Conservation (phyloP, 2,329 filamentous ascomycete species). For the Blumeria hordei region DNA sequence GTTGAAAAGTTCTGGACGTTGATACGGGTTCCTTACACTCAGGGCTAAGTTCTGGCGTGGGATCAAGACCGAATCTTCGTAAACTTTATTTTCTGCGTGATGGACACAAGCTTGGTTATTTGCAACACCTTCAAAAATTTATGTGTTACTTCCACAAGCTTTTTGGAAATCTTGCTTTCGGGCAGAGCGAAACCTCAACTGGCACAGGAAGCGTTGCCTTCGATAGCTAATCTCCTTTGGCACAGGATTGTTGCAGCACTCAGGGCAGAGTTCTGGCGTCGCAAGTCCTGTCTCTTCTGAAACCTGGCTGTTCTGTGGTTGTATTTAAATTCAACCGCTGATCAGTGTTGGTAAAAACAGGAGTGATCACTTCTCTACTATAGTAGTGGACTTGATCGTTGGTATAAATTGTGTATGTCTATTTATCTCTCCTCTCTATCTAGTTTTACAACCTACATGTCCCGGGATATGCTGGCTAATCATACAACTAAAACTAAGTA, state of each 20-base stretch:
- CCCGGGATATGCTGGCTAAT: too few relatives aligned
- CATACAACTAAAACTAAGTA: too few relatives aligned
- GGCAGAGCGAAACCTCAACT: background rate
- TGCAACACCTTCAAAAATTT: background rate
- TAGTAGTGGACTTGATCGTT: too few relatives aligned
- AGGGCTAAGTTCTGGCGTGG: background rate
- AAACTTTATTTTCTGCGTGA: too few relatives aligned
- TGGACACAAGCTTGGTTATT: background rate
- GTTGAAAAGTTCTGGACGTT: background rate
- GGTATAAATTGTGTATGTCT: too few relatives aligned
- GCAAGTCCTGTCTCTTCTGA: background rate
- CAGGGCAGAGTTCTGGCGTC: background rate
- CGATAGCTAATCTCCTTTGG: background rate
- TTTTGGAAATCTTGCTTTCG: background rate
- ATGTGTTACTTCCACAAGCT: background rate
- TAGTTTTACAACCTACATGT: too few relatives aligned
- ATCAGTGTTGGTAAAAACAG: conserved; percentile 1
- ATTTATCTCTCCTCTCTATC: too few relatives aligned
- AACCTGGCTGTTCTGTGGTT: background rate
- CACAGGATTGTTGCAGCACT: background rate
- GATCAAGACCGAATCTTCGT: too few relatives aligned
- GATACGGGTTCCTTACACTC: background rate
- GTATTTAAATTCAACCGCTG: background rate
- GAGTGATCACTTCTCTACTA: too few relatives aligned
- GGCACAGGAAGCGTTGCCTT: background rate